phyloP scores from a whole-genome alignment of 1,284 basidiomycete genomes.

The Xerocomus amazonicus region DNA sequence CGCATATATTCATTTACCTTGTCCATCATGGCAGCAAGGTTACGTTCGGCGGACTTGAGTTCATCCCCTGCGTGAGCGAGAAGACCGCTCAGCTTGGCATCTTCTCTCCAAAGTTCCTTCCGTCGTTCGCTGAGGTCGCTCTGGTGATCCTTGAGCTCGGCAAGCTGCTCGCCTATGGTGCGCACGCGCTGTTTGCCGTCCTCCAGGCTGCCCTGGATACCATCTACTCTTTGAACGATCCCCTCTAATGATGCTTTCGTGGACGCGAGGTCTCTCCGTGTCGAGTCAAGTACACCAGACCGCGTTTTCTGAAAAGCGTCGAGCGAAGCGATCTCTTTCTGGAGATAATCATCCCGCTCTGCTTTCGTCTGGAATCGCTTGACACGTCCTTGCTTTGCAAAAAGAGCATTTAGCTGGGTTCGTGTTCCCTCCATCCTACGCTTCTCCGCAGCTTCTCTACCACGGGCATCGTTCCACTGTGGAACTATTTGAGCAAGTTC shows the following conservation, averaged over 20 bases:
- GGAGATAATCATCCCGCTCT: conserved; percentile 79
- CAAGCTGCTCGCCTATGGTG: conserved; percentile 65
- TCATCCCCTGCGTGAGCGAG: conserved; percentile 78
- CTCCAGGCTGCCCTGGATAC: conserved; percentile 68
- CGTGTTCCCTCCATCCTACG: conserved; percentile 70
- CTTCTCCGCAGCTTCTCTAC: conserved; percentile 63
- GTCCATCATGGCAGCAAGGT: conserved; percentile 90
- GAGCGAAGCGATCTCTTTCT: conserved; percentile 69
- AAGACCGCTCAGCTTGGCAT: conserved; percentile 80
- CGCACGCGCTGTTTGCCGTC: conserved; percentile 70
- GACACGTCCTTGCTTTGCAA: conserved; percentile 85
- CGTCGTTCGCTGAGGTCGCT: conserved; percentile 73
- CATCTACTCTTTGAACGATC: conserved; percentile 57
- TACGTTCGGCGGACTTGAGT: conserved; percentile 75
- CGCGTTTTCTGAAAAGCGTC: conserved; percentile 55
- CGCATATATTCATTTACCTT: conserved; percentile 52
- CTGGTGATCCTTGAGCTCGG: conserved; percentile 67
- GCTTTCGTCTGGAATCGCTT: conserved; percentile 80
- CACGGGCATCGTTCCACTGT: conserved; percentile 58
- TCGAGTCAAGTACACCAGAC: conserved; percentile 45
- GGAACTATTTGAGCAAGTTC: conserved; percentile 63
- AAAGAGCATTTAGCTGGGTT: conserved; percentile 68
- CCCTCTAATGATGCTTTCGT: conserved; percentile 49
- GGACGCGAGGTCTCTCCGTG: conserved; percentile 44
- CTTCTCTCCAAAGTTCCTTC: conserved; percentile 95